phyloP scores from a whole-genome alignment of 148 eudicot species.

The Camellia granthamiana region DNA sequence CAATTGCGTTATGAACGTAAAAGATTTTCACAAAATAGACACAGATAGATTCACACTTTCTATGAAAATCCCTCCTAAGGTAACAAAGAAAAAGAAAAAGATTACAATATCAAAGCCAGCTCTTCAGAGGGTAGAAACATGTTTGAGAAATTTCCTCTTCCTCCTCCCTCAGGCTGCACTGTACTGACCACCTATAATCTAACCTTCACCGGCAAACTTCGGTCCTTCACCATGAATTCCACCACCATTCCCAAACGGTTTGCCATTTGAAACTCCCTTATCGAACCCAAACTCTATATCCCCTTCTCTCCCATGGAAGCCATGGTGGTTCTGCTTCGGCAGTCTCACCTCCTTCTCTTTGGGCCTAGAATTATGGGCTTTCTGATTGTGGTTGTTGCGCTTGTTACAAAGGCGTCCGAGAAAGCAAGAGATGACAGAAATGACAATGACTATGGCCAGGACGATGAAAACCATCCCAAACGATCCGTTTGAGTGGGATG shows the following conservation, averaged over 20 bases:
- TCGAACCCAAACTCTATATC: conserved; percentile 69
- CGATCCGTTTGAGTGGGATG: conserved; percentile 57
- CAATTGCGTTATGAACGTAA: too few relatives aligned
- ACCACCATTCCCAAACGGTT: conserved; percentile 22
- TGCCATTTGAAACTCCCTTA: conserved; percentile 20
- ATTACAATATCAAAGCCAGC: background rate
- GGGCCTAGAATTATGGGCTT: conserved; percentile 25
- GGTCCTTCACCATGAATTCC: background rate
- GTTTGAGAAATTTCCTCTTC: conserved; percentile 12
- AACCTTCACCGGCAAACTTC: conserved; percentile 13
- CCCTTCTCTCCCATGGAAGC: conserved; percentile 28
- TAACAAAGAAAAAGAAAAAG: background rate
- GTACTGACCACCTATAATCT: conserved; percentile 1
- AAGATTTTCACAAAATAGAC: too few relatives aligned
- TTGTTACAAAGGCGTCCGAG: conserved; percentile 64
- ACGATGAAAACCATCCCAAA: conserved; percentile 73
- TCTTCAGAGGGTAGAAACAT: background rate
- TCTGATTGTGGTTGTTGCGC: conserved; percentile 26
- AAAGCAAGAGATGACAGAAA: conserved; percentile 65
- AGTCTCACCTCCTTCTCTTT: conserved; percentile 31
- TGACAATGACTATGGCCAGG: conserved; percentile 57
- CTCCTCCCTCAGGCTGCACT: background rate
- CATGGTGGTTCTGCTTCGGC: conserved; percentile 30
- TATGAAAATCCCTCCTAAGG: background rate
- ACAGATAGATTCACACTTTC: too few relatives aligned